Evolutionary conservation across 495 filamentous ascomycete species (phyloP), one percentile per base, ranked within the genome.

Genomic region (Penicillium simplicissimum): DNA sequence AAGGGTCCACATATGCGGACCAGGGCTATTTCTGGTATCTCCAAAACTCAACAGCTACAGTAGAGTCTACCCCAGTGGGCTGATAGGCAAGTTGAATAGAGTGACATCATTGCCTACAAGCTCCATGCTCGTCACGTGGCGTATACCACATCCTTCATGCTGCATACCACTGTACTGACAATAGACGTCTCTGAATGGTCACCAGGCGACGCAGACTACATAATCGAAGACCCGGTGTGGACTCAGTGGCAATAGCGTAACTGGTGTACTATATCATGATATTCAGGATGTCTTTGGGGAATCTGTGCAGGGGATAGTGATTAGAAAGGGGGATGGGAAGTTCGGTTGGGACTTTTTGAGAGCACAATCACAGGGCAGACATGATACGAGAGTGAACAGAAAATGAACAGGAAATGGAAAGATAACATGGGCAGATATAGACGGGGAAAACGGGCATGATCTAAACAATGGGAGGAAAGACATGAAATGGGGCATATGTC

Each of bases 401-500:
- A 58, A 45, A 57, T 54, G 17, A 59, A 28, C 8, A 38, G 34
- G 15, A 37, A 25, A 54, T 36, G 33, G 45, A 19, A 40, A 49
- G 31, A 57, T 19, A 58, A 59, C 40, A 67, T 25, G 51, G 42
- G 42, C 55, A 69, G 58, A 67, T 59, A 69, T 68, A 60, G 43
- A 60, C 60, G 61, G 64, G 64, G 36, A 25, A 52, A 31, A 40
- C 55, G 54, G 67, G 58, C 60, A 68, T 74, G 70, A 70, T 70
- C 69, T 71, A 71, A 49, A 67, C 47, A 65, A 62, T 63, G 23
- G 60, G 58, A 64, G 43, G 45, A 67, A 67, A 67, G 61, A 70
- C 65, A 70, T 72, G 68, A 67, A 71, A 70, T 25, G 53, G 66
- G 66, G 73, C 73, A 75, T 75, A 72, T 70, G 65, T 74, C 71